Evolutionary conservation across 306 rosid species (phyloP).

Genomic region (Glycine tomentella): DNA sequence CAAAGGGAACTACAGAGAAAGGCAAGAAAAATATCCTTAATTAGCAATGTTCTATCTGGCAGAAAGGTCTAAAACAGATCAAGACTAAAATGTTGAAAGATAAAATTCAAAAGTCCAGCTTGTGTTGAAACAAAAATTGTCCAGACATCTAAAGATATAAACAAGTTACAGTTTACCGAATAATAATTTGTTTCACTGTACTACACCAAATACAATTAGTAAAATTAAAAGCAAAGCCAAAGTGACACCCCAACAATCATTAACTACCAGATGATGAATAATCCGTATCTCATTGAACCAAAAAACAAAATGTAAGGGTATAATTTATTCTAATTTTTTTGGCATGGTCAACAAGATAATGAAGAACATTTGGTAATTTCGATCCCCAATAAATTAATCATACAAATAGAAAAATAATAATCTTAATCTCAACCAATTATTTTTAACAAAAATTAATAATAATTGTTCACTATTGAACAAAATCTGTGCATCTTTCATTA

Average conservation of each 20-base stretch:
- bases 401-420: background rate
- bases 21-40: slow-evolving; percentile 34
- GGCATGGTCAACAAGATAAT: background rate
- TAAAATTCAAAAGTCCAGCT: background rate
- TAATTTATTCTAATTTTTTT: background rate
- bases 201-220: background rate
- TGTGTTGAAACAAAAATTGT: background rate
- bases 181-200: background rate
- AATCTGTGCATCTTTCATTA: no score
- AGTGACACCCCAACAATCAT: slow-evolving; percentile 15
- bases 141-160: background rate
- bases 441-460: background rate
- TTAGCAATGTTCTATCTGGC: slow-evolving; percentile 23
- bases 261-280: background rate
- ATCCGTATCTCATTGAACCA: background rate
- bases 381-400: background rate
- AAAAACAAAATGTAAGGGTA: background rate
- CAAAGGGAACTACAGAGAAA: slow-evolving; percentile 74
- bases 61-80: background rate
- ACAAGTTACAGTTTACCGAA: background rate
- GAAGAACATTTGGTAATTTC: no score
- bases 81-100: background rate
- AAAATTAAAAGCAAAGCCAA: background rate
- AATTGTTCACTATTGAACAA: no score
- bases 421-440: background rate